Conservation (phyloP, 75 land plant species). For the Picea sitchensis region DNA sequence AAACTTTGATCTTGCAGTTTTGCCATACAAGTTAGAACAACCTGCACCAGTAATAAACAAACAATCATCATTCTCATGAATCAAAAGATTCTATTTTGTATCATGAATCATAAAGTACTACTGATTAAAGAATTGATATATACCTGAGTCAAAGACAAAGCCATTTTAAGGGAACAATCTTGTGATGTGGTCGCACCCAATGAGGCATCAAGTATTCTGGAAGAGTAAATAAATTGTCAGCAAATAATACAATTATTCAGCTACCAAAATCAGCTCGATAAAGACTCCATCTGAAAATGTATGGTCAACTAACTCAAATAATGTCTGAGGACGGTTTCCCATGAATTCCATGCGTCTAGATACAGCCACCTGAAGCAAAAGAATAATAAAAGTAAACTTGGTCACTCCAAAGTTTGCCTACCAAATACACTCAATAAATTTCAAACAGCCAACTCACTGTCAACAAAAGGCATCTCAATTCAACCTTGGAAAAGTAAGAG, state of each 20-base stretch:
- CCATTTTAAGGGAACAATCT: conserved; percentile 95
- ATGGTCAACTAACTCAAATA: conserved; percentile 65
- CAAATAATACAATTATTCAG: background rate
- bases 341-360: conserved; percentile 73
- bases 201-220: conserved; percentile 79
- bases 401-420: background rate
- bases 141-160: conserved; percentile 73
- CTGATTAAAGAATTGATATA: background rate
- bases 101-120: background rate
- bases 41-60: conserved; percentile 39
- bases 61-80: background rate
- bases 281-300: conserved; percentile 3
- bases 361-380: conserved; percentile 53
- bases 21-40: conserved; percentile 92
- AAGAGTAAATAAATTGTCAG: background rate
- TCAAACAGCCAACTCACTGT: background rate
- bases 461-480: background rate
- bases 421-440: background rate
- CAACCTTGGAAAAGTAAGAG: background rate
- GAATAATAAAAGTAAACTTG: background rate
- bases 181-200: conserved; percentile 75
- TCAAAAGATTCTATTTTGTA: background rate
- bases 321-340: conserved; percentile 57
- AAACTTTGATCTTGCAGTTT: conserved; percentile 88
- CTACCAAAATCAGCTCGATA: background rate